Base-by-base conservation (phyloP, 345 rosid species). In the Bruguiera sexangula region DNA sequence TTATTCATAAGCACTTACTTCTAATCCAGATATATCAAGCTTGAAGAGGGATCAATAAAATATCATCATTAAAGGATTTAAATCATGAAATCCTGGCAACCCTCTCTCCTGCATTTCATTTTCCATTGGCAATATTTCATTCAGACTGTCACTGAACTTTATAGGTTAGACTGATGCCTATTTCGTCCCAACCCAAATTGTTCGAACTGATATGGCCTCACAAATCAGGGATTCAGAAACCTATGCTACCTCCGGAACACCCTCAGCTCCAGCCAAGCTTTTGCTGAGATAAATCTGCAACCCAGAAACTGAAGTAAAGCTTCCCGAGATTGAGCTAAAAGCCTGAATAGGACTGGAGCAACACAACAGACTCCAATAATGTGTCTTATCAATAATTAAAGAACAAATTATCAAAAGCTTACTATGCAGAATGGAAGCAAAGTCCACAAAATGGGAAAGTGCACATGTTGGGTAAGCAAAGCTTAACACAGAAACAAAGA, bases 271-370 rank as follows among this genome's bases (percentile, higher is more conserved):
- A 62, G 61, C 67, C 69, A 75, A 34, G 82, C 78, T 62, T 79
- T 68, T 73, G 62, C 69, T 70, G 69, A 67, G 79, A 52, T 70
- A 54, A 69, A 80, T 80, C 86, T 73, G 76, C 81, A 72, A 70
- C 76, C 82, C 71, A 59, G 82, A 78, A 80, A 72, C 69, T 69
- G 64, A 78, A 69, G 80, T 71, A 69, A 82, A 76, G 83, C 80
- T 75, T 74, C 82, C 80, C 75, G 78, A 80, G 62, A 80, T 67
- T 66, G 30, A 73, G 66, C 84, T 30, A 67, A 19, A 50, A 48
- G 10, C 31, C 76, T 67, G 26, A 54, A 51, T 63, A 54, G 65
- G 63, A 63, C 30, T 43, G 52, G 53, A 48, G 36, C 24, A 57
- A 37, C 37, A 68, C 60, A 67, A 10, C 11, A 30, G 37, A 62